Conservation (phyloP, 805 yeast species). For the Spathaspora hagerdaliae region DNA sequence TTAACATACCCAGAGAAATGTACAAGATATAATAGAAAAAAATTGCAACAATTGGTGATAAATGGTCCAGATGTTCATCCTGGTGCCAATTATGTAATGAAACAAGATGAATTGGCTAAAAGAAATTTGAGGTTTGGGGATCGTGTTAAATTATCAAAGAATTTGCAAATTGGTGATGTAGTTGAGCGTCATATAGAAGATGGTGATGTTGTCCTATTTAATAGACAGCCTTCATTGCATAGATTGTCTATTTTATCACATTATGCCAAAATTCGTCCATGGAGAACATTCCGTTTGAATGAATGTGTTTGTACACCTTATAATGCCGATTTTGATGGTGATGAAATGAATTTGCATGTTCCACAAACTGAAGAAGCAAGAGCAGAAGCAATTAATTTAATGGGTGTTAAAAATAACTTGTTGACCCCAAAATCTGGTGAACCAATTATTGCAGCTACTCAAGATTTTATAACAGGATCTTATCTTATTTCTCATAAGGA, state of each 20-base stretch:
- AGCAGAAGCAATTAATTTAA: constrained; percentile 95
- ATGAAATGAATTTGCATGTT: constrained; percentile 97
- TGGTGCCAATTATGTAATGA: constrained; percentile 90
- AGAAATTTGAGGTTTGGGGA: constrained; percentile 89
- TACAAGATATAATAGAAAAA: constrained; percentile 78
- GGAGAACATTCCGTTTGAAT: constrained; percentile 95
- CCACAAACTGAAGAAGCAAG: constrained; percentile 99
- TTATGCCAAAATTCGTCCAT: constrained; percentile 92
- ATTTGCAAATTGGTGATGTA: constrained; percentile 80
- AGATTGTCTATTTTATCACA: constrained; percentile 91
- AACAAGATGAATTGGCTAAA: constrained; percentile 79
- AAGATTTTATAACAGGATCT: constrained; percentile 97
- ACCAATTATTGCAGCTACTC: constrained; percentile 99
- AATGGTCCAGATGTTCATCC: constrained; percentile 92
- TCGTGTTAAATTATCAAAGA: constrained; percentile 68
- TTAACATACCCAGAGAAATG: constrained; percentile 95
- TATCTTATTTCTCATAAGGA: constrained; percentile 91
- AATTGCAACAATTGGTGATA: constrained; percentile 66
- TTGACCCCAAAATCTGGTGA: constrained; percentile 97
- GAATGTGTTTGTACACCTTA: constrained; percentile 99
- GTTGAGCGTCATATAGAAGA: constrained; percentile 97
- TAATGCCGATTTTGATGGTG: constrained; percentile 99
- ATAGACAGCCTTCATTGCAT: constrained; percentile 97
- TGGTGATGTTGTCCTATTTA: constrained; percentile 92
- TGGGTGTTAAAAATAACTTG: constrained; percentile 96